Percentiles rank a stretch among this genome's conserved stretches.
These are phyloP conservation scores for Juncus inflexus DNA, from an alignment of 176 grass and related monocot genomes.

Conservation along the genomic window DNA sequence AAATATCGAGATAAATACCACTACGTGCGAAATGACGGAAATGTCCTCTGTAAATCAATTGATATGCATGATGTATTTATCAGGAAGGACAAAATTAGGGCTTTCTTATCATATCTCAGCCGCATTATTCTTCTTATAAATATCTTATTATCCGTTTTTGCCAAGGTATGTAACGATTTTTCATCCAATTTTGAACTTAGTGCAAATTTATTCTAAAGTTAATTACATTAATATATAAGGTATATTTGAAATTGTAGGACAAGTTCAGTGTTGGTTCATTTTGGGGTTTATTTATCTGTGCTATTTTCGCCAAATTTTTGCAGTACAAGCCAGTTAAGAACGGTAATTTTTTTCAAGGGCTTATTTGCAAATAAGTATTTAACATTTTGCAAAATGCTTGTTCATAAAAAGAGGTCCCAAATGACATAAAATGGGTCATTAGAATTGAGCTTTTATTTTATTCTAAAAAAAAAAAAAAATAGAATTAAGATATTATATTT, in stretches of 20 bases:
- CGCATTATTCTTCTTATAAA: constrained; percentile 26
- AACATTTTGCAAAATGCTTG: background rate
- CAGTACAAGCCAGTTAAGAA: constrained; percentile 61
- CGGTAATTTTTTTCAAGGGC: constrained; percentile 43
- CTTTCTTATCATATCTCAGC: constrained; percentile 38
- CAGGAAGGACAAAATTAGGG: constrained; percentile 32
- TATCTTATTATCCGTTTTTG: constrained; percentile 31
- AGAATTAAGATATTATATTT: background rate
- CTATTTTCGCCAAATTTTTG: constrained; percentile 43
- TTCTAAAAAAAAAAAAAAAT: background rate
- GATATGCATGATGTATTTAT: constrained; percentile 59
- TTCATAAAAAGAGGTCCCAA: background rate
- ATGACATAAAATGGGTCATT: too few species aligned
- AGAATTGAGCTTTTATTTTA: background rate
- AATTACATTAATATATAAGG: background rate
- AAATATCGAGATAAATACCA: constrained; percentile 6
- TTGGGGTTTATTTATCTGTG: constrained; percentile 45
- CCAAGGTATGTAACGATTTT: constrained; percentile 32
- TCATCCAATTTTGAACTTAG: background rate
- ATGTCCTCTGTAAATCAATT: constrained; percentile 21
- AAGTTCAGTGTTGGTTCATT: constrained; percentile 40
- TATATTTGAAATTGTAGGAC: constrained; percentile 41
- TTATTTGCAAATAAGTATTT: constrained; percentile 3
- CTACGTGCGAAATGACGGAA: constrained; percentile 8
- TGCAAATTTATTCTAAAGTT: background rate